These are phyloP conservation scores for Stropharia rugosoannulata DNA, from an alignment of 768 basidiomycete species.

Conservation along the genomic window DNA sequence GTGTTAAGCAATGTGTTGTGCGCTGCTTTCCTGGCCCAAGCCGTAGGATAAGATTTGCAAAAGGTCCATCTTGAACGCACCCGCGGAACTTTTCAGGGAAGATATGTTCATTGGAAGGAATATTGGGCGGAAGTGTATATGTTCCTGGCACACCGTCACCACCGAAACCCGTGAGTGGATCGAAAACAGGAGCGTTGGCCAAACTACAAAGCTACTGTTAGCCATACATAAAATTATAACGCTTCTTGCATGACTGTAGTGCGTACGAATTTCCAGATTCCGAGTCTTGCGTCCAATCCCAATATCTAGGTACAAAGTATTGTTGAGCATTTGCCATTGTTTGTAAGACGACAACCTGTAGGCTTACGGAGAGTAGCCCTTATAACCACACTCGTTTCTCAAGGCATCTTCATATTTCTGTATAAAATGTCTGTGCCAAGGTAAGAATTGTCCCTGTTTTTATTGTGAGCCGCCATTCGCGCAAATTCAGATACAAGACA, in stretches of 20 bases:
- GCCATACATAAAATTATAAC: neutral
- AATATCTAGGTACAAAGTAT: constrained; percentile 26
- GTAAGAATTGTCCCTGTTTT: constrained; percentile 32
- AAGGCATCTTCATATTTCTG: constrained; percentile 31
- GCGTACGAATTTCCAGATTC: constrained; percentile 18
- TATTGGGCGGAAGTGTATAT: constrained; percentile 14
- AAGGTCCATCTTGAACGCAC: constrained; percentile 32
- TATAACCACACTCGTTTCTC: constrained; percentile 33
- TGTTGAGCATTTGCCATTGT: neutral
- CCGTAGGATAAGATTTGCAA: constrained; percentile 29
- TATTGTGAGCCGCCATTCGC: too few species aligned
- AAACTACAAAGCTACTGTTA: constrained; percentile 22
- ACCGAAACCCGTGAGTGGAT: constrained; percentile 35
- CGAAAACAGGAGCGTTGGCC: constrained; percentile 32
- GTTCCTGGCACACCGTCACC: constrained; percentile 30
- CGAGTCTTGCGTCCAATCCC: constrained; percentile 39
- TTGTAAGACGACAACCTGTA: neutral
- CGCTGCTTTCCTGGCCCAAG: constrained; percentile 32
- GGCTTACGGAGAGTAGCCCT: constrained; percentile 33
- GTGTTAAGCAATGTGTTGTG: constrained; percentile 34
- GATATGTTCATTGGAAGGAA: constrained; percentile 7
- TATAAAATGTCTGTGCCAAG: constrained; percentile 35
- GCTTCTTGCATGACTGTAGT: neutral
- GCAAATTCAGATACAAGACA: neutral
- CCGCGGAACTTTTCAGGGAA: constrained; percentile 15